These are phyloP conservation scores for Rhododendron henanense DNA, from an alignment of 148 eudicot genomes.

Conservation along the genomic window DNA sequence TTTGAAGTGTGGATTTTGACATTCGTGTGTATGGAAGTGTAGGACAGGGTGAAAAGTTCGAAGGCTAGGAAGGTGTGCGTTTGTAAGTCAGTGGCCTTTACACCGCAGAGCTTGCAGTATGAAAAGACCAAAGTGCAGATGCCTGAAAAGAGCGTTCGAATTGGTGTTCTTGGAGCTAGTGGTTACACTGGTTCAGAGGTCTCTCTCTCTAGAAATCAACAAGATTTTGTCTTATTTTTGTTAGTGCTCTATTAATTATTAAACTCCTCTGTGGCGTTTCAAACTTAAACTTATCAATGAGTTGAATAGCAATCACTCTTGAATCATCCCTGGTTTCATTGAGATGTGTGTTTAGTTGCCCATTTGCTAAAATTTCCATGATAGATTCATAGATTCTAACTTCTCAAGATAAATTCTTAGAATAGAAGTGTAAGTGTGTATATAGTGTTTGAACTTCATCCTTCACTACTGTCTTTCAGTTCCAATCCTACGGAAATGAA, in stretches of 20 bases:
- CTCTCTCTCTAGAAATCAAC: not conserved
- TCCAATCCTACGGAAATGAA: not conserved
- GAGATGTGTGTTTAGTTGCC: not conserved
- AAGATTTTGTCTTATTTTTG: not conserved
- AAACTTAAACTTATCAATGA: not conserved
- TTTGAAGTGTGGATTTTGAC: not conserved
- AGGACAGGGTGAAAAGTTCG: constrained; percentile 36
- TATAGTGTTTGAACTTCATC: not conserved
- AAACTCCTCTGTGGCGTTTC: not conserved
- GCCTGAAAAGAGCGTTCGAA: constrained; percentile 45
- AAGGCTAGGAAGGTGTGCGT: constrained; percentile 23
- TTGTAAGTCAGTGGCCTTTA: constrained; percentile 39
- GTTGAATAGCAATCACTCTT: not conserved
- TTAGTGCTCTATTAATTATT: not conserved
- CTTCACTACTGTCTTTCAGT: not conserved
- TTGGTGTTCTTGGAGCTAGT: constrained; percentile 97
- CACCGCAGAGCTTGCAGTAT: constrained; percentile 28
- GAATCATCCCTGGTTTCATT: not conserved
- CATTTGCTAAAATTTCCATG: not conserved
- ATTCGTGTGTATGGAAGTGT: not conserved
- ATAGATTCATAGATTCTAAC: not conserved
- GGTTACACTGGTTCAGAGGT: constrained; percentile 99
- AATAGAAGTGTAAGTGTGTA: not conserved
- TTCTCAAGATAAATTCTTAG: not conserved
- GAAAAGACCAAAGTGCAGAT: constrained; percentile 24